These are phyloP conservation scores for Chaetomium sp. DNA, from an alignment of 2,329 filamentous ascomycete species.

Conservation along the genomic window DNA sequence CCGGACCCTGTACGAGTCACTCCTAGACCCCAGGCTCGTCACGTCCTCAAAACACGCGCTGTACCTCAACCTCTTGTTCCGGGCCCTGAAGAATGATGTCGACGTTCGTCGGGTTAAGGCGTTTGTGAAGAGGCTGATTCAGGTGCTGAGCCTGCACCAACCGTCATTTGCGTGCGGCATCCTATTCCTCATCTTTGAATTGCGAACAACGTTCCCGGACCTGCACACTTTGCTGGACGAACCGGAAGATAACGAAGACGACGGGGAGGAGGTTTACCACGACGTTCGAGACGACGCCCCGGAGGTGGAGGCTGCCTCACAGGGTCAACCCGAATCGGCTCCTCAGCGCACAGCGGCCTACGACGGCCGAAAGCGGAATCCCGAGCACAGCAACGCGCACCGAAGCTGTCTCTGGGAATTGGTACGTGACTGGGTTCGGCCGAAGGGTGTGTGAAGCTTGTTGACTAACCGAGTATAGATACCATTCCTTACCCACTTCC, in stretches of 20 bases:
- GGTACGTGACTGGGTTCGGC: slow-evolving; percentile 49
- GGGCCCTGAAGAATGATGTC: slow-evolving; percentile 85
- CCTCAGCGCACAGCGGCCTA: slow-evolving; percentile 52
- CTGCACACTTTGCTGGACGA: slow-evolving; percentile 77
- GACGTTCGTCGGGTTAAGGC: slow-evolving; percentile 91
- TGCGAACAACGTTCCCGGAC: slow-evolving; percentile 77
- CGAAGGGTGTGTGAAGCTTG: neutral
- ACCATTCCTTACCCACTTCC: slow-evolving; percentile 80
- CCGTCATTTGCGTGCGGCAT: slow-evolving; percentile 90
- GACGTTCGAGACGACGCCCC: slow-evolving; percentile 63
- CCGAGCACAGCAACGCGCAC: slow-evolving; percentile 91
- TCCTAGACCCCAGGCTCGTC: slow-evolving; percentile 84
- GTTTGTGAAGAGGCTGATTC: slow-evolving; percentile 90
- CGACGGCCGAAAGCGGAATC: slow-evolving; percentile 87
- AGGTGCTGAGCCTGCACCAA: slow-evolving; percentile 85
- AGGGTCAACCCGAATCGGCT: slow-evolving; percentile 32
- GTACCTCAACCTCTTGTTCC: slow-evolving; percentile 89
- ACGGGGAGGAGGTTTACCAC: slow-evolving; percentile 62
- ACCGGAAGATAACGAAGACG: slow-evolving; percentile 75
- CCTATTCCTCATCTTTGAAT: slow-evolving; percentile 83
- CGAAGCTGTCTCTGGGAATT: slow-evolving; percentile 92
- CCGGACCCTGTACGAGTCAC: slow-evolving; percentile 89
- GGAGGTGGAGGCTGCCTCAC: slow-evolving; percentile 50
- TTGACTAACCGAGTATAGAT: slow-evolving; percentile 40
- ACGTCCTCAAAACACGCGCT: slow-evolving; percentile 93